Evolutionary conservation across 345 rosid species (phyloP), one percentile per base, ranked within the genome.

Genomic region (Schrenkiella parvula): DNA sequence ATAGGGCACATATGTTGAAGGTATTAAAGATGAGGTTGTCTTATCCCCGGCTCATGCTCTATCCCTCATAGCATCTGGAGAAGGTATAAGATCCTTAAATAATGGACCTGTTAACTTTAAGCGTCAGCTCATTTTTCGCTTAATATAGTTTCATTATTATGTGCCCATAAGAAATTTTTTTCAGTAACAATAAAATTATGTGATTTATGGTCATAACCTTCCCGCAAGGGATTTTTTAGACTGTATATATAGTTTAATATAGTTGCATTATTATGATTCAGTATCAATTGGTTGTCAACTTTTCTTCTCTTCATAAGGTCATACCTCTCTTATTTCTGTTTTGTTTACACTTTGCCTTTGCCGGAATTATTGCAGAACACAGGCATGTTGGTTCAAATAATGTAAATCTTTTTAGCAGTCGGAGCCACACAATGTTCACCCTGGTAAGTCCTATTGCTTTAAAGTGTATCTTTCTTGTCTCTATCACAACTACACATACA

Each of bases 1-100:
- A 56, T 80, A 93, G 97, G 96, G 97, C 63, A 89, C 83, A 70
- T 93, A 85, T 84, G 95, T 90, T 17, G 97, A 93, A 73, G 96
- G 97, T 77, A 85, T 89, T 21, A 91, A 93, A 77, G 98, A 89
- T 77, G 98, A 93, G 87, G 97, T 93, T 80, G 95, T 93, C 68
- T 72, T 93, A 61, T 93, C 98, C 70, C 98, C 97, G 70, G 97
- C 96, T 60, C 98, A 93, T 78, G 98, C 91, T 59, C 86, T 90
- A 76, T 93, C 98, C 75, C 82, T 93, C 80, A 90, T 93, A 77
- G 98, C 98, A 65, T 71, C 96, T 62, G 98, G 98, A 66, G 97
- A 93, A 93, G 98, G 97, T 91, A 80, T 70, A 56, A 29, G 44
- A 48, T 57, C 44, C 34, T 56, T 26, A 35, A 73, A 38, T 37